A percentile compares a stretch with the other conserved stretches of the same genome.
Evolutionary conservation across 2,329 filamentous ascomycete genomes (phyloP).

Genomic region (Plectosphaerella sp.): DNA sequence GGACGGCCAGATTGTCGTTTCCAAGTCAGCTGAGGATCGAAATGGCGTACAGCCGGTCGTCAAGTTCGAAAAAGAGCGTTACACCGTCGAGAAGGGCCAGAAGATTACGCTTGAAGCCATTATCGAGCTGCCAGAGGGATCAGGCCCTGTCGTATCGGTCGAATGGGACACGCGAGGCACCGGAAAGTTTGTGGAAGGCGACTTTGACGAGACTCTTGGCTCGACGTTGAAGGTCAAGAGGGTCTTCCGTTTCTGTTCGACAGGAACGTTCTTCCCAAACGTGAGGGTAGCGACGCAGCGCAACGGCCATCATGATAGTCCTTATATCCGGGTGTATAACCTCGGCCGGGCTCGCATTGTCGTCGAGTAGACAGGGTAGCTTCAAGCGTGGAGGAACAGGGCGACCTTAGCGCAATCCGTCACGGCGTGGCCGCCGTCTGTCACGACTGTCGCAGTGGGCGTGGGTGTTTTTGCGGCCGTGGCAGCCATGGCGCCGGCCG

Average conservation of each 20-base stretch:
- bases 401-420: too few species aligned
- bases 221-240: not conserved
- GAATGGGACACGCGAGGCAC: slow-evolving; percentile 12
- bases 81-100: not conserved
- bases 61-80: not conserved
- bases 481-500: too few species aligned
- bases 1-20: slow-evolving; percentile 9
- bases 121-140: slow-evolving; percentile 2
- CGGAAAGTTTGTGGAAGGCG: not conserved
- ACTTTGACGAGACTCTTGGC: not conserved
- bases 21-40: slow-evolving; percentile 4
- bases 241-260: not conserved
- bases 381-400: too few species aligned
- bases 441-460: too few species aligned
- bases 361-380: not conserved
- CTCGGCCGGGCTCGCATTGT: not conserved
- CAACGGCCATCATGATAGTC: not conserved
- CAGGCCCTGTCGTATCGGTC: slow-evolving; percentile 10
- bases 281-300: not conserved
- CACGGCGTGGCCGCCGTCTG: too few species aligned
- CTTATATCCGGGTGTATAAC: not conserved
- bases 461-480: too few species aligned
- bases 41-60: slow-evolving; percentile 15
- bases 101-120: slow-evolving; percentile 3
- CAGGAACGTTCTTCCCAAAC: not conserved